Conservation (phyloP, 345 rosid genomes). For the Eutrema japonicum region DNA sequence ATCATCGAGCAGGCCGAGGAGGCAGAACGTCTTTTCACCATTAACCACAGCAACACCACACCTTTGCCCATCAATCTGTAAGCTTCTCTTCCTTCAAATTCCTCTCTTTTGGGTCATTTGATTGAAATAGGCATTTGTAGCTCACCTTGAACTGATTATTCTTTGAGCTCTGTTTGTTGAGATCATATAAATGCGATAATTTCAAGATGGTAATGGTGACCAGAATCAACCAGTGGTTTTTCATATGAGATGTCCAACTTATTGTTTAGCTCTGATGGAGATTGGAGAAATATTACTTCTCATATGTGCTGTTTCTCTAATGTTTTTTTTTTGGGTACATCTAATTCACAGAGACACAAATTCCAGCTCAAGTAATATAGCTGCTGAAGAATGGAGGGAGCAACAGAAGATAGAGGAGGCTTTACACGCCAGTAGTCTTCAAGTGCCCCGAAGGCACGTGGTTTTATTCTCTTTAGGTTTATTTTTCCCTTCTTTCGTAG, state of each 20-base stretch:
- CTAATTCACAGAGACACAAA: slow-evolving; percentile 55
- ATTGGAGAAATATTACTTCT: not conserved
- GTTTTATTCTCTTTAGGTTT: not conserved
- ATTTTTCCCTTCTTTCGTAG: not conserved
- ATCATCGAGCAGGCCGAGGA: slow-evolving; percentile 78
- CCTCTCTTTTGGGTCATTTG: slow-evolving; percentile 11
- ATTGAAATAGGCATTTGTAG: not conserved
- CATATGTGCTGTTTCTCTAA: slow-evolving; percentile 20
- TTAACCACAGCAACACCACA: slow-evolving; percentile 49
- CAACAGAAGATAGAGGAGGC: slow-evolving; percentile 78
- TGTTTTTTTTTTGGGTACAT: not conserved
- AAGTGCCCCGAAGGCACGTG: slow-evolving; percentile 66
- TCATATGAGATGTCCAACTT: not conserved
- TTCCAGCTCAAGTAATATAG: slow-evolving; percentile 54
- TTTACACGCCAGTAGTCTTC: slow-evolving; percentile 66
- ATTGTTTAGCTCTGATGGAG: not conserved
- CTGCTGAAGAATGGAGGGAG: slow-evolving; percentile 70
- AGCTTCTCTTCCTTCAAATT: slow-evolving; percentile 27
- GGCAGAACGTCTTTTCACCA: slow-evolving; percentile 57
- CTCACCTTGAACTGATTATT: not conserved
- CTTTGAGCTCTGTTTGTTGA: not conserved
- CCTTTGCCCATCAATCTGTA: slow-evolving; percentile 63
- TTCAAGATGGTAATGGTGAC: not conserved
- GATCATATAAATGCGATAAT: not conserved
- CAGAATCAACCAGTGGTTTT: not conserved